Conservation (phyloP, 306 rosid genomes). For the Cucumis melo region DNA sequence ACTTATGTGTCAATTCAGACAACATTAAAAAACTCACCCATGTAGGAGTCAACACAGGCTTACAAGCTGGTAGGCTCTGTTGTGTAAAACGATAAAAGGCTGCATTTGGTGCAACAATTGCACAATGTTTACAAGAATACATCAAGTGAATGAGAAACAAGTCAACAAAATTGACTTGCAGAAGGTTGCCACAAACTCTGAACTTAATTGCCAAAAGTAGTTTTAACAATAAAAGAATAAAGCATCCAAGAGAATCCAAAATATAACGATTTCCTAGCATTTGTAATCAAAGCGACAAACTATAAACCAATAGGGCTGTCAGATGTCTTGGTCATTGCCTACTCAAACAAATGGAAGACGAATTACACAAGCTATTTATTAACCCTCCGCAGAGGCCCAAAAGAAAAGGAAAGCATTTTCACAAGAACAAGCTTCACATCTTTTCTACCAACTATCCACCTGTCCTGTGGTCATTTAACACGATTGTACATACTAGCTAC, state of each 20-base stretch:
- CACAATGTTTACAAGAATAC: not conserved
- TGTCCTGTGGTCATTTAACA: not conserved
- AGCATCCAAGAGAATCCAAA: not conserved
- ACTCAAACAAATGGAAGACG: not conserved
- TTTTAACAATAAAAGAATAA: not conserved
- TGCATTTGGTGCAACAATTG: constrained; percentile 24
- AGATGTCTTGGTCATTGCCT: not conserved
- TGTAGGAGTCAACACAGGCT: constrained; percentile 79
- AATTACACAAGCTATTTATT: not conserved
- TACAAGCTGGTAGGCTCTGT: constrained; percentile 95
- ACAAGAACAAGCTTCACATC: not conserved
- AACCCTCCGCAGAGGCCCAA: not conserved
- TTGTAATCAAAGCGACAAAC: not conserved
- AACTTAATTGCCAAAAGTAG: not conserved
- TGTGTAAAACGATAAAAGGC: constrained; percentile 63
- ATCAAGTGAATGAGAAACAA: not conserved
- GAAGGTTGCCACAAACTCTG: not conserved
- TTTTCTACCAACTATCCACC: not conserved
- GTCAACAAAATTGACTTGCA: not conserved
- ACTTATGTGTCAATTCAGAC: not conserved
- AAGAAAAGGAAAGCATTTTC: no score
- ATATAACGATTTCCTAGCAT: not conserved
- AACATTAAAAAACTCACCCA: constrained; percentile 45
- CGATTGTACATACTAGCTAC: not conserved
- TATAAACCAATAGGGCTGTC: not conserved